Conservation (phyloP, 176 grass and related monocot species). For the Ensete ventricosum region DNA sequence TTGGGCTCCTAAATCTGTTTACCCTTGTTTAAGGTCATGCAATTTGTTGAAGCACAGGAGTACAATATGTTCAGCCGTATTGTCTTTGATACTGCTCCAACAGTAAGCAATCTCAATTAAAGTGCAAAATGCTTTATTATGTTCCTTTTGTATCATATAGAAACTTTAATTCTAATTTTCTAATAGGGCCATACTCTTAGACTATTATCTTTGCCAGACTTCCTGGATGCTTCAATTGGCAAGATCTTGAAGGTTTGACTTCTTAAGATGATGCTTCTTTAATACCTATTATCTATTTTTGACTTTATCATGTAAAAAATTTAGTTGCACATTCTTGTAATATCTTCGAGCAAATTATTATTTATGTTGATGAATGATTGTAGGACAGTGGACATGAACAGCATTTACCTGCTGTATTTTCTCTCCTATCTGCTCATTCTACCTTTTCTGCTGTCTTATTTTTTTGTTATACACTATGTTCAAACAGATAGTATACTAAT, state of each 20-base stretch:
- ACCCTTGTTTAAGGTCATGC: conserved; percentile 53
- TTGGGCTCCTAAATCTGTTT: neutral
- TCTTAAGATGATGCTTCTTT: neutral
- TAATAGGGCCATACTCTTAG: conserved; percentile 87
- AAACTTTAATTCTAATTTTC: neutral
- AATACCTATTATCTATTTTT: neutral
- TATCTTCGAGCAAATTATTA: neutral
- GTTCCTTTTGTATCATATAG: neutral
- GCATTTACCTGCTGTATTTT: neutral
- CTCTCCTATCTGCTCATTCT: neutral
- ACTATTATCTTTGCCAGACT: conserved; percentile 90
- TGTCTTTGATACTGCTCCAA: conserved; percentile 92
- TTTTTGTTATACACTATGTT: neutral
- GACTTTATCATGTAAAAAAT: too few relatives aligned
- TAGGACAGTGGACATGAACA: neutral
- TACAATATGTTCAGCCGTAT: conserved; percentile 93
- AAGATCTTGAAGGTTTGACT: conserved; percentile 77
- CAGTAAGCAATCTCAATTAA: conserved; percentile 32
- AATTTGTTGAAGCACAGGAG: conserved; percentile 89
- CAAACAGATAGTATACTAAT: too few relatives aligned
- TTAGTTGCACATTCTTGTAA: neutral
- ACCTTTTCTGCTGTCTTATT: neutral
- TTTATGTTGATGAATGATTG: neutral
- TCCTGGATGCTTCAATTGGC: conserved; percentile 95
- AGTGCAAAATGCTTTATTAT: neutral